A percentile compares a stretch with the other conserved stretches of the same genome.
These are phyloP conservation scores for Silene noctiflora DNA, from an alignment of 179 eudicot genomes.

Conservation along the genomic window DNA sequence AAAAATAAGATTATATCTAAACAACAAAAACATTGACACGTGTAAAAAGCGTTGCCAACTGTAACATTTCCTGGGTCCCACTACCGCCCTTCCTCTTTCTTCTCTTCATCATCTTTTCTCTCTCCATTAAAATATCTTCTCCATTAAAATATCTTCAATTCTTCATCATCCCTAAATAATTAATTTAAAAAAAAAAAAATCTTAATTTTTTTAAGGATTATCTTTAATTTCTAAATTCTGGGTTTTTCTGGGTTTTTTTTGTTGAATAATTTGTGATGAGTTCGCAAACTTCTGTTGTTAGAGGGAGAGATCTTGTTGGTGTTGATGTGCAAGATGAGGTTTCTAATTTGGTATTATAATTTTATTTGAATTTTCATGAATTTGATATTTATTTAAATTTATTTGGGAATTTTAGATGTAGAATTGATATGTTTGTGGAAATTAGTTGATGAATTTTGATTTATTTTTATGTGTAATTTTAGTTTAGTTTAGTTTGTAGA, in stretches of 20 bases:
- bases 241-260: not conserved
- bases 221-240: not conserved
- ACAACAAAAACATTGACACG: conserved; percentile 18
- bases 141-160: not conserved
- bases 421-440: not conserved
- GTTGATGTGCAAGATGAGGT: conserved; percentile 28
- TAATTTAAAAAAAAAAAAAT: not conserved
- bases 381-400: not conserved
- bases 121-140: not conserved
- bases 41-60: conserved; percentile 37
- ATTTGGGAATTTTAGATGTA: not conserved
- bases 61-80: conserved; percentile 32
- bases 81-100: conserved; percentile 3
- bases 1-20: not conserved
- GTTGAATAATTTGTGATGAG: conserved; percentile 13
- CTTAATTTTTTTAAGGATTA: not conserved
- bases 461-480: too few relatives aligned
- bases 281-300: conserved; percentile 24
- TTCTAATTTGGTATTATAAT: conserved; percentile 30
- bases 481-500: too few relatives aligned
- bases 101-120: not conserved
- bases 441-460: not conserved
- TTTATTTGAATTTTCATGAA: too few relatives aligned
- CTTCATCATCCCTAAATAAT: not conserved
- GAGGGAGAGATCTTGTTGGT: conserved; percentile 22